These are phyloP conservation scores for Russula abietina DNA, from an alignment of 768 basidiomycete genomes.

Conservation along the genomic window DNA sequence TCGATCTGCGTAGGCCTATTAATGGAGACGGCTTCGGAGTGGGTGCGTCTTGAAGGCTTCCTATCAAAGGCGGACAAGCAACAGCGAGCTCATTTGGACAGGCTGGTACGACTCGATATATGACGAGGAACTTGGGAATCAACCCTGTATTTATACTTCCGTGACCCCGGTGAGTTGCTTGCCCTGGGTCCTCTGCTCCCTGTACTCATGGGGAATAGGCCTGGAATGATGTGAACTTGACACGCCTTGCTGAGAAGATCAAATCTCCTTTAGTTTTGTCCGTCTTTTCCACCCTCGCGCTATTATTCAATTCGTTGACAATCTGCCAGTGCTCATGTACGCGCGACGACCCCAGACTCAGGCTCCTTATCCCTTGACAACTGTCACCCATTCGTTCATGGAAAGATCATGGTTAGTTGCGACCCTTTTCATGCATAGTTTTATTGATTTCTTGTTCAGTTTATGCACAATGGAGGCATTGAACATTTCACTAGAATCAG, in stretches of 20 bases:
- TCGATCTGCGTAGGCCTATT: slow-evolving; percentile 78
- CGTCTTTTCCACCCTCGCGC: slow-evolving; percentile 28
- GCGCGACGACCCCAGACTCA: slow-evolving; percentile 88
- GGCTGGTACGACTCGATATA: slow-evolving; percentile 93
- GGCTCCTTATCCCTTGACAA: slow-evolving; percentile 90
- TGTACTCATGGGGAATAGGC: slow-evolving; percentile 46
- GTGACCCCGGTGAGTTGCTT: slow-evolving; percentile 71
- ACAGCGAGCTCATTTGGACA: slow-evolving; percentile 28
- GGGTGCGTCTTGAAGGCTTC: slow-evolving; percentile 42
- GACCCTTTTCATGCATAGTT: background rate
- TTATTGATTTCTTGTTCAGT: slow-evolving; percentile 41
- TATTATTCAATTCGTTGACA: background rate
- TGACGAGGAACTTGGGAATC: slow-evolving; percentile 75
- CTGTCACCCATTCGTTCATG: slow-evolving; percentile 91
- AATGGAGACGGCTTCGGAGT: slow-evolving; percentile 97
- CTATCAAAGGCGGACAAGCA: background rate
- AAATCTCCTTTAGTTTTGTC: slow-evolving; percentile 93
- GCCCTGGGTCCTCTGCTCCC: background rate
- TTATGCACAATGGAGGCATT: slow-evolving; percentile 97
- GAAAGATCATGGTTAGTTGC: slow-evolving; percentile 76
- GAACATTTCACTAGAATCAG: slow-evolving; percentile 78
- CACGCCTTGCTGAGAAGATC: slow-evolving; percentile 94
- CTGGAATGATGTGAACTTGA: slow-evolving; percentile 94
- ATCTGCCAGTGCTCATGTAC: slow-evolving; percentile 68
- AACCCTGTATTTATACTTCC: slow-evolving; percentile 95